Percentiles rank a stretch among this genome's conserved stretches.
Evolutionary conservation across 2,329 filamentous ascomycete species (phyloP).

Genomic region (Biscogniauxia marginata): DNA sequence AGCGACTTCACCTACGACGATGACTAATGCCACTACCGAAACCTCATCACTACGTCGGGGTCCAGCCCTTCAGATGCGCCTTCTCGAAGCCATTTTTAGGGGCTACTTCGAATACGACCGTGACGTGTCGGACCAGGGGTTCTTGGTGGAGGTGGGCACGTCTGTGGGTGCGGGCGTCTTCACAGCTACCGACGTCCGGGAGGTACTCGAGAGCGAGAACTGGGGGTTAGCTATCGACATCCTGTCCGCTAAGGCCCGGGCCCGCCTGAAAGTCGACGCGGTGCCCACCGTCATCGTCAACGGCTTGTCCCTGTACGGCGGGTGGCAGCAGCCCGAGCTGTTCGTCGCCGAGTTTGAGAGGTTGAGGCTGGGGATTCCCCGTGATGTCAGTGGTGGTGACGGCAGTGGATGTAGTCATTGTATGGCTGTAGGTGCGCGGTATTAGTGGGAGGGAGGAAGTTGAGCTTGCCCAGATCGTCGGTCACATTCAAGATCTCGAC

Average conservation of each 20-base stretch:
- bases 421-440: too few relatives aligned
- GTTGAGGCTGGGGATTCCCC: constrained; percentile 34
- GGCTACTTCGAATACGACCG: constrained; percentile 42
- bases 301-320: constrained; percentile 64
- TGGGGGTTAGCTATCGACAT: constrained; percentile 33
- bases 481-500: too few relatives aligned
- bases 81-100: constrained; percentile 42
- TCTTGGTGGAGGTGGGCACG: constrained; percentile 35
- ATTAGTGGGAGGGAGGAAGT: too few relatives aligned
- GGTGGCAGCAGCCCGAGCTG: constrained; percentile 65
- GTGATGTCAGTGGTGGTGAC: background rate
- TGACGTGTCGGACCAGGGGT: constrained; percentile 42
- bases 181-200: constrained; percentile 8
- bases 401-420: too few relatives aligned
- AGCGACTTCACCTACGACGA: background rate
- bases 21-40: background rate
- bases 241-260: constrained; percentile 24
- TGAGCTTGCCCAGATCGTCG: too few relatives aligned
- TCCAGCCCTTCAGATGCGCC: constrained; percentile 36
- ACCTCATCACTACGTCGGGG: constrained; percentile 16
- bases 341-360: constrained; percentile 68
- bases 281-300: constrained; percentile 76
- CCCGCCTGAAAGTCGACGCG: constrained; percentile 42
- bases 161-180: constrained; percentile 4
- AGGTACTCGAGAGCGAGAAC: constrained; percentile 29